Evolutionary conservation across 441 rosid genomes (phyloP), one percentile per base, ranked within the genome.

Genomic region (California macrophylla): DNA sequence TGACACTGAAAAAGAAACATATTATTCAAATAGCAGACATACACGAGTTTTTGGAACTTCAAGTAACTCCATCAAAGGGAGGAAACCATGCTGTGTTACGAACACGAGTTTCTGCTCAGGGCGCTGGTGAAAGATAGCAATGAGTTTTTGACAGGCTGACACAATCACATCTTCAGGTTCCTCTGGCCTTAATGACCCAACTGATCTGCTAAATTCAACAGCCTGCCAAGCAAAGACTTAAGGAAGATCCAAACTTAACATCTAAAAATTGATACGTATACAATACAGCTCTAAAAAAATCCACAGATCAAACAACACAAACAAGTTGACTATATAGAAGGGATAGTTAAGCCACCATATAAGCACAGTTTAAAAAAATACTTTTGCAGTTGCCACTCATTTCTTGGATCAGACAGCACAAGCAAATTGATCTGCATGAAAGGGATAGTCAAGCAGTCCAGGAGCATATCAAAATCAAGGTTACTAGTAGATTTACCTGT

Each of bases 71-170:
- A 82, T 82, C 28, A 95, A 73, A 76, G 98, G 97, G 36, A 95
- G 96, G 77, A 95, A 83, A 56, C 98, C 98, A 84, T 84, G 90
- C 77, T 89, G 99, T 64, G 89, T 90, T 70, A 92, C 84, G 78
- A 90, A 95, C 71, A 89, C 84, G 72, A 79, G 75, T 76, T 95
- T 92, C 83, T 95, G 99, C 81, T 86, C 95, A 58, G 93, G 84
- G 63, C 98, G 93, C 78, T 95, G 97, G 74, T 82, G 86, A 79
- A 92, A 92, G 73, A 95, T 87, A n/a, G 78, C 77, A 67, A 84
- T 77, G 65, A 95, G 97, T 77, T 87, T 92, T 85, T 80, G 90
- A 77, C 96, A 90, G 15, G 97, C 86, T 78, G 96, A 82, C 38
- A 85, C 89, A 52, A 95, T 84, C 69, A 86, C 92, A 64, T 95